phyloP scores from a whole-genome alignment of 1,139 yeast genomes.

The Yarrowia galli region DNA sequence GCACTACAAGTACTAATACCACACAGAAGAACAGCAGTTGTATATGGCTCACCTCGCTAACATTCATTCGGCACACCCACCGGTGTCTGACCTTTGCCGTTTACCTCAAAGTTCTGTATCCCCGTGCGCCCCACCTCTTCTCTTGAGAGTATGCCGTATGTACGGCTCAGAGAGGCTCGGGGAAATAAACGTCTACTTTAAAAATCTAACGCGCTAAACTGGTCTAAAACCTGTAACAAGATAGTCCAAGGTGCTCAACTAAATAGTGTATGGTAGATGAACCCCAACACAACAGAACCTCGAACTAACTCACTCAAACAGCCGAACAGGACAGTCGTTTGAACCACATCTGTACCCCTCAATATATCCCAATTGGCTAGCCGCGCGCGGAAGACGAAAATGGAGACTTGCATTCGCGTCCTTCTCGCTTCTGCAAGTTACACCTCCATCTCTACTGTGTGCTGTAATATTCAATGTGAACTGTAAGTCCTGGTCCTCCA shows the following conservation, averaged over 20 bases:
- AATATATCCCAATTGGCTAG: neutral
- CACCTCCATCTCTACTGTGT: slow-evolving; percentile 9
- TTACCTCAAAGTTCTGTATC: slow-evolving; percentile 12
- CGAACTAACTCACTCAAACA: too few relatives aligned
- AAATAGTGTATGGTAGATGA: too few relatives aligned
- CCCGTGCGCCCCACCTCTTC: slow-evolving; percentile 15
- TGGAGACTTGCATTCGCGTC: slow-evolving; percentile 17
- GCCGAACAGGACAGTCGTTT: too few relatives aligned
- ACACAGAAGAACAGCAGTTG: too few relatives aligned
- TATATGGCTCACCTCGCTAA: too few relatives aligned
- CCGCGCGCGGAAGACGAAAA: slow-evolving; percentile 15
- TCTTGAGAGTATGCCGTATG: neutral
- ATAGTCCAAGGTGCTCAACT: neutral
- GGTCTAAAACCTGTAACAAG: neutral
- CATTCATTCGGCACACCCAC: neutral
- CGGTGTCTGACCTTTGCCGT: too few relatives aligned
- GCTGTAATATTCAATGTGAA: neutral
- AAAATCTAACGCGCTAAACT: neutral
- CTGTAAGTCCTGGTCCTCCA: slow-evolving; percentile 31
- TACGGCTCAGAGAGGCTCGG: neutral
- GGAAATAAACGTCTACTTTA: neutral
- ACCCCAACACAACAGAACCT: neutral
- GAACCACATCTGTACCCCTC: neutral
- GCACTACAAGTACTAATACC: too few relatives aligned
- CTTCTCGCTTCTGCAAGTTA: slow-evolving; percentile 27